These are phyloP conservation scores for Heliocybe sulcata DNA, from an alignment of 1,284 basidiomycete species.

Conservation along the genomic window DNA sequence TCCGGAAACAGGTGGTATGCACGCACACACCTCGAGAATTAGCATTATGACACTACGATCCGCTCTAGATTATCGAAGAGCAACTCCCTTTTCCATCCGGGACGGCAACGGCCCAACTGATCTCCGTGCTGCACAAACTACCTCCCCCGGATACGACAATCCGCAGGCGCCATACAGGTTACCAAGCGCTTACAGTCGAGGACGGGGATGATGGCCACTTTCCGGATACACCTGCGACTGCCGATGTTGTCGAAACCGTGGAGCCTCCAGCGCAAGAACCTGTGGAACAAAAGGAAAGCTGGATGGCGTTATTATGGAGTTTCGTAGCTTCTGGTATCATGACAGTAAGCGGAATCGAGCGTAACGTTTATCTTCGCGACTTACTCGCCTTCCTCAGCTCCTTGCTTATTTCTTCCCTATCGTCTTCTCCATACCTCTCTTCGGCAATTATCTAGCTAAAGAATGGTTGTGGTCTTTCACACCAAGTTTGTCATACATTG, in stretches of 20 bases:
- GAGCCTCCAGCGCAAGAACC: constrained; percentile 28
- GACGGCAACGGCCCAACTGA: constrained; percentile 94
- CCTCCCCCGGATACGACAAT: constrained; percentile 54
- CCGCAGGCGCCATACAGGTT: constrained; percentile 44
- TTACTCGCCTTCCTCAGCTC: constrained; percentile 41
- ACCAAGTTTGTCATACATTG: constrained; percentile 86
- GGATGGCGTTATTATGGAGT: constrained; percentile 69
- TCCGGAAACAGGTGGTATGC: constrained; percentile 87
- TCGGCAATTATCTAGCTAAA: constrained; percentile 80
- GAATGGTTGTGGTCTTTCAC: constrained; percentile 96
- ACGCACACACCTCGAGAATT: neutral
- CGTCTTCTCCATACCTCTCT: constrained; percentile 86
- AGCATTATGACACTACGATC: constrained; percentile 1
- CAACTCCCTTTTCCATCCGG: constrained; percentile 92
- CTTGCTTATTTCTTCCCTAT: constrained; percentile 83
- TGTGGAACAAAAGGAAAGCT: constrained; percentile 51
- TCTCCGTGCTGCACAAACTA: constrained; percentile 82
- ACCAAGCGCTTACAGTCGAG: constrained; percentile 34
- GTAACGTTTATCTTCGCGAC: constrained; percentile 5
- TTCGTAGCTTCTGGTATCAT: constrained; percentile 65
- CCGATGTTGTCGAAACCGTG: constrained; percentile 14
- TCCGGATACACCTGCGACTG: constrained; percentile 2
- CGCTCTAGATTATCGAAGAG: constrained; percentile 79
- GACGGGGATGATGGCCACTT: constrained; percentile 19
- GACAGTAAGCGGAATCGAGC: constrained; percentile 35